These are phyloP conservation scores for Paracamarosporium sp. DNA, from an alignment of 2,329 filamentous ascomycete genomes.

Conservation along the genomic window DNA sequence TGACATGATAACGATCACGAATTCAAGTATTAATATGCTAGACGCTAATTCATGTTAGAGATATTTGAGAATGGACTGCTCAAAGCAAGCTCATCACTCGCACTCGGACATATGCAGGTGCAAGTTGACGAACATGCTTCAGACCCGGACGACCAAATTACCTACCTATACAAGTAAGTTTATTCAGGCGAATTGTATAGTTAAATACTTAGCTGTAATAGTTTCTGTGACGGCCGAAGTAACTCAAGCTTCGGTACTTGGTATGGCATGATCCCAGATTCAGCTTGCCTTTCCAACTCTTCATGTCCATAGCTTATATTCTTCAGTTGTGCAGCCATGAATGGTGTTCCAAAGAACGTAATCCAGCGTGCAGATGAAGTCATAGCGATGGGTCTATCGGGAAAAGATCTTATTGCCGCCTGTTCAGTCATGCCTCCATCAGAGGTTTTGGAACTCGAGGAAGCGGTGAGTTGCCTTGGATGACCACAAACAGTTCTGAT, in stretches of 20 bases:
- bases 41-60: slow-evolving; percentile 54
- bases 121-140: slow-evolving; percentile 61
- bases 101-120: slow-evolving; percentile 76
- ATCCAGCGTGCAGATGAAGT: slow-evolving; percentile 79
- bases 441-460: slow-evolving; percentile 71
- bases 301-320: slow-evolving; percentile 6
- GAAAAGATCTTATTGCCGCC: slow-evolving; percentile 76
- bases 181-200: neutral
- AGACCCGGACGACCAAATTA: slow-evolving; percentile 67
- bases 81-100: slow-evolving; percentile 56
- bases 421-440: slow-evolving; percentile 71
- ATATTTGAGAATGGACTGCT: slow-evolving; percentile 73
- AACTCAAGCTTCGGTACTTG: slow-evolving; percentile 82
- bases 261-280: slow-evolving; percentile 35
- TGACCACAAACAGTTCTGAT: slow-evolving; percentile 13
- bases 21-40: slow-evolving; percentile 54
- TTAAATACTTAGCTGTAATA: slow-evolving; percentile 29
- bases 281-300: too few relatives aligned
- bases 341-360: slow-evolving; percentile 76
- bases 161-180: slow-evolving; percentile 72
- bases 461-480: slow-evolving; percentile 60
- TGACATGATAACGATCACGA: neutral
- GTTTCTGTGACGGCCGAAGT: slow-evolving; percentile 68
- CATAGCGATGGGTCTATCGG: slow-evolving; percentile 69
- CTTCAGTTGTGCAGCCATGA: slow-evolving; percentile 77